A percentile compares a stretch with the other conserved stretches of the same genome.
These are phyloP conservation scores for Hymenoscyphus occultus DNA, from an alignment of 2,329 filamentous ascomycete species.

Conservation along the genomic window DNA sequence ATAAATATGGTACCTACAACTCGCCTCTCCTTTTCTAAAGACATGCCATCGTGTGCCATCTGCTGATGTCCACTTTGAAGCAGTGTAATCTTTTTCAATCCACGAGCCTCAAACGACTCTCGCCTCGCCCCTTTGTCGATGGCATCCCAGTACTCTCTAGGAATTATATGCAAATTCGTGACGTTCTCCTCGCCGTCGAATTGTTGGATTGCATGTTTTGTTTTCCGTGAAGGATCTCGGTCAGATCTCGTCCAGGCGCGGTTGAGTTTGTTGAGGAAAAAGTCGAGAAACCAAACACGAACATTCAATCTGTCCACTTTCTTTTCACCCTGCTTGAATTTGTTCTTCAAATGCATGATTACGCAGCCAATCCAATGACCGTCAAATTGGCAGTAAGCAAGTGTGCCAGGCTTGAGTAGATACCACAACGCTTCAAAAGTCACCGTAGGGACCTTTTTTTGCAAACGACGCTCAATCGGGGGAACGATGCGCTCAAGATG, in stretches of 20 bases:
- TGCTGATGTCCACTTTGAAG: neutral
- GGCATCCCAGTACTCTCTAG: neutral
- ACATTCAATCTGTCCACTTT: neutral
- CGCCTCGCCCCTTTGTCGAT: neutral
- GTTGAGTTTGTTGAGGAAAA: neutral
- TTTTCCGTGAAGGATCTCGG: neutral
- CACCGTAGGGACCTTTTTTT: neutral
- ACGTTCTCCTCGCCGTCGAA: neutral
- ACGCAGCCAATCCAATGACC: conserved; percentile 1
- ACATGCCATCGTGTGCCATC: neutral
- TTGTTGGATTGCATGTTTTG: neutral
- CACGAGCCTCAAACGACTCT: neutral
- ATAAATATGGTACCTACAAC: neutral
- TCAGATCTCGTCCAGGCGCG: neutral
- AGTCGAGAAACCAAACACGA: neutral
- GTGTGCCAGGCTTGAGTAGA: neutral
- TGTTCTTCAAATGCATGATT: neutral
- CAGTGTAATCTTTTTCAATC: neutral
- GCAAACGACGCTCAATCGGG: neutral
- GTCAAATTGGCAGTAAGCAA: conserved; percentile 1
- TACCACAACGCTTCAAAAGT: neutral
- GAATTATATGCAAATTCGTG: neutral
- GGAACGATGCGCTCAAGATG: neutral
- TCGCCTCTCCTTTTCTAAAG: neutral
- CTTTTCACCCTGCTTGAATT: neutral